Base-by-base conservation (phyloP, 495 filamentous ascomycete genomes). In the Penicillium lividum region DNA sequence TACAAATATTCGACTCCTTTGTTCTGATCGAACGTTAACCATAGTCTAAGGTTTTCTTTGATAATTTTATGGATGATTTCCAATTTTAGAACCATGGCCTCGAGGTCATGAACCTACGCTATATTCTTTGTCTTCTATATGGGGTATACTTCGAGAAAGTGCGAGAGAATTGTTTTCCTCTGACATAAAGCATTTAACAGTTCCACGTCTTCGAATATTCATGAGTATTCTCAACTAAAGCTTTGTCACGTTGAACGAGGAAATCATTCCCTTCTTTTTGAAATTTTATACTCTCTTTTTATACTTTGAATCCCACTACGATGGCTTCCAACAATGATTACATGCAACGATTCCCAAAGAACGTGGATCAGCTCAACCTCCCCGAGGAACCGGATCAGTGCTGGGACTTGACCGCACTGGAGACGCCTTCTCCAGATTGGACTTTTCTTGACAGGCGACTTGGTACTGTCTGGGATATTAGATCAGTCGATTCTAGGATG, bases 391-490 rank as follows among this genome's bases (percentile, higher is more conserved):
- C 42, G 3, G 5, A 11, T 15, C 28, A 25, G 3, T 18, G 18
- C 3, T 68, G 53, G 18, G 45, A 65, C 7, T 30, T 77, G 30
- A 47, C 18, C 3, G 15, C 31, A 7, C 60, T 75, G 28, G 45
- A 56, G 1, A 68, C 74, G 38, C 68, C 72, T 13, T 71, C 74
- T 1, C 42, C 47, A 0, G 45, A 67, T 45, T 70, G 47, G 43
- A 2, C 29, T 3, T 53, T 67, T 28, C 46, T 54, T 9, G 48
- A 52, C 4, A 52, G 7, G 6, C 30, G 18, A 36, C 25, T 5
- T 8, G 49, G 25, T 4, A 22, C 18, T 10, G n/a, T 38, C 18
- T 5, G 11, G 13, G n/a, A 28, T 51, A 16, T 11, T 9, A 52
- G 34, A 40, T 15, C 3, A n/a, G 4, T 22, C 34, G 40, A n/a